Evolutionary conservation across 805 yeast genomes (phyloP).

Genomic region (Starmerella scarabaei): DNA sequence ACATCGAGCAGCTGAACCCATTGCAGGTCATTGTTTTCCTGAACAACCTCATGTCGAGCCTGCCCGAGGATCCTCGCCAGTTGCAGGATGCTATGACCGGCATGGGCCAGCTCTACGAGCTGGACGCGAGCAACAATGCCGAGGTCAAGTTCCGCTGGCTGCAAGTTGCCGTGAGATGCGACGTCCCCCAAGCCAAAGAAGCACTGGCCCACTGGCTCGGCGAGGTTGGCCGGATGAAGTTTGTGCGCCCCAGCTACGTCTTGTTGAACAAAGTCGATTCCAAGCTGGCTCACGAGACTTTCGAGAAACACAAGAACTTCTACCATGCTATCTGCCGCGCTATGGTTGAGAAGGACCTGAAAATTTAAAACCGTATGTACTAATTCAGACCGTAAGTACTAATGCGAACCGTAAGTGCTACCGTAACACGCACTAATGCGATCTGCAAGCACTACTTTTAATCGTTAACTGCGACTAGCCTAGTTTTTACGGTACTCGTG

Average conservation of each 20-base stretch:
- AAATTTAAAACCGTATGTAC: slow-evolving; percentile 22
- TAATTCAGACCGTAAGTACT: too few species aligned
- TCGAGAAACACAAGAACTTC: slow-evolving; percentile 40
- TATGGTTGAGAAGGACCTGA: slow-evolving; percentile 74
- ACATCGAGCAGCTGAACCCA: slow-evolving; percentile 48
- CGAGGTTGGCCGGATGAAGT: slow-evolving; percentile 89
- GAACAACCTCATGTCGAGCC: slow-evolving; percentile 41
- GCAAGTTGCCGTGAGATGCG: slow-evolving; percentile 48
- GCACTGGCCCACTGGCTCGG: slow-evolving; percentile 72
- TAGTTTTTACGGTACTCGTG: too few species aligned
- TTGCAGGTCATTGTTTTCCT: slow-evolving; percentile 71
- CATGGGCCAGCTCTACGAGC: slow-evolving; percentile 32
- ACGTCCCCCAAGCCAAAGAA: slow-evolving; percentile 33
- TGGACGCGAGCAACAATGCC: slow-evolving; percentile 50
- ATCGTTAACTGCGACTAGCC: too few species aligned
- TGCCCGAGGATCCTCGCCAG: slow-evolving; percentile 26
- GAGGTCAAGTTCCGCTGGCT: slow-evolving; percentile 74
- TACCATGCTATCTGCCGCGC: slow-evolving; percentile 80
- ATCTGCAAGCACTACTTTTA: too few species aligned
- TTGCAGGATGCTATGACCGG: slow-evolving; percentile 28
- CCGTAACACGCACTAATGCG: too few species aligned
- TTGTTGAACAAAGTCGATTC: slow-evolving; percentile 52
- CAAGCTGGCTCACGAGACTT: slow-evolving; percentile 52
- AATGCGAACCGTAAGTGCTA: too few species aligned
- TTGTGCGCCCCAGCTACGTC: slow-evolving; percentile 74